Conservation (phyloP, 345 rosid species). For the Moringa oleifera region DNA sequence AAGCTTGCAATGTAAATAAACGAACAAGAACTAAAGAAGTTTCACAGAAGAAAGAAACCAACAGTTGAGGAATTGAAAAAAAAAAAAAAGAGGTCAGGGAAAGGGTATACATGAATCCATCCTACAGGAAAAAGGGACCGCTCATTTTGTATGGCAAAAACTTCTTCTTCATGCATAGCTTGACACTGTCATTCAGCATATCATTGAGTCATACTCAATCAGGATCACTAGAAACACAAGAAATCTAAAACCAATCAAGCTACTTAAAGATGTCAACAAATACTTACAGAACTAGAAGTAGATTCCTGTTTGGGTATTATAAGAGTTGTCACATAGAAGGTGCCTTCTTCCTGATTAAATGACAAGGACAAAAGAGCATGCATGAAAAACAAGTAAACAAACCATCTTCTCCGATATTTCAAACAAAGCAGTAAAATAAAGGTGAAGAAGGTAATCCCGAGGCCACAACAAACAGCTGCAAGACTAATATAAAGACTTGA, state of each 20-base stretch:
- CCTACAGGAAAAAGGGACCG: constrained; percentile 71
- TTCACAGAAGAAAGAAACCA: constrained; percentile 2
- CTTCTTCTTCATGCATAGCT: constrained; percentile 77
- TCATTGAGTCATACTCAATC: constrained; percentile 11
- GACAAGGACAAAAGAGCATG: not conserved
- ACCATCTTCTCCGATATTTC: not conserved
- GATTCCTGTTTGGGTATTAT: constrained; percentile 93
- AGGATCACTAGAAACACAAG: constrained; percentile 3
- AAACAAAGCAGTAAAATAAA: not conserved
- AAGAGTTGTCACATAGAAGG: constrained; percentile 78
- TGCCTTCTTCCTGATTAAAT: constrained; percentile 51
- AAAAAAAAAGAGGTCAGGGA: constrained; percentile 4
- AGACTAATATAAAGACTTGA: too few species aligned
- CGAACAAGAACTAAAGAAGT: not conserved
- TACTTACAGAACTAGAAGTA: constrained; percentile 74
- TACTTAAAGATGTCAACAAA: constrained; percentile 10
- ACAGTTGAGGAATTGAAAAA: not conserved
- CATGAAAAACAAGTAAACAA: constrained; percentile 8
- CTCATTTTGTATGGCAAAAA: constrained; percentile 76
- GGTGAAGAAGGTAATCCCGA: constrained; percentile 1
- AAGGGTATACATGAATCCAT: constrained; percentile 74
- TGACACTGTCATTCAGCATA: constrained; percentile 49
- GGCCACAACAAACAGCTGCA: not conserved
- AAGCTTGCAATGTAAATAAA: not conserved
- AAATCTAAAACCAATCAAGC: constrained; percentile 13